These are phyloP conservation scores for Voacanga thouarsii DNA, from an alignment of 257 asterid genomes.

Conservation along the genomic window DNA sequence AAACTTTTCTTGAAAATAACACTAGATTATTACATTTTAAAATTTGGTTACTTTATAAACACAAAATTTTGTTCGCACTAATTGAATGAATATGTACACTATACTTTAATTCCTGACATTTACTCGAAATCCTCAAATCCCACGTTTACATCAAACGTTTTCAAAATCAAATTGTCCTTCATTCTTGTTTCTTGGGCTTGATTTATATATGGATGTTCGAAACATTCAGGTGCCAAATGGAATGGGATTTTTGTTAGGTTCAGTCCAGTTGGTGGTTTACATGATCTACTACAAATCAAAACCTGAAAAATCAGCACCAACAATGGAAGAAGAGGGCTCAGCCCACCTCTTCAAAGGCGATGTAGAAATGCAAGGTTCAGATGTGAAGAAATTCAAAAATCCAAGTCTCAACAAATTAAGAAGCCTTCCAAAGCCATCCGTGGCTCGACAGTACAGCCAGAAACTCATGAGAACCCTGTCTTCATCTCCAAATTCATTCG, in stretches of 20 bases:
- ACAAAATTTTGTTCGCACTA: too few relatives aligned
- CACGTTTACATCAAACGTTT: background rate
- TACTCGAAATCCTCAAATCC: too few relatives aligned
- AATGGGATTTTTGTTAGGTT: conserved; percentile 51
- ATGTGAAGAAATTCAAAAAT: conserved; percentile 14
- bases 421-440: conserved; percentile 44
- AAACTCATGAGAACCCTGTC: conserved; percentile 35
- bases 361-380: conserved; percentile 30
- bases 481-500: conserved; percentile 31
- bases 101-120: too few relatives aligned
- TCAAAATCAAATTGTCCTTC: too few relatives aligned
- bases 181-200: too few relatives aligned
- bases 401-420: conserved; percentile 29
- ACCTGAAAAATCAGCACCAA: conserved; percentile 15
- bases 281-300: conserved; percentile 30
- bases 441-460: conserved; percentile 33
- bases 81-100: too few relatives aligned
- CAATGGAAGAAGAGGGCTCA: conserved; percentile 30
- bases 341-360: conserved; percentile 26
- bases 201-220: background rate
- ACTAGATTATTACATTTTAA: too few relatives aligned
- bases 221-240: conserved; percentile 57
- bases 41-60: too few relatives aligned
- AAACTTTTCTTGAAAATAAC: too few relatives aligned
- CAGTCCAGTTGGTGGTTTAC: conserved; percentile 48